A percentile compares a stretch with the other conserved stretches of the same genome.
Evolutionary conservation across 108 stramenopile genomes (phyloP).

Genomic region (Stephanodiscus minutulus): DNA sequence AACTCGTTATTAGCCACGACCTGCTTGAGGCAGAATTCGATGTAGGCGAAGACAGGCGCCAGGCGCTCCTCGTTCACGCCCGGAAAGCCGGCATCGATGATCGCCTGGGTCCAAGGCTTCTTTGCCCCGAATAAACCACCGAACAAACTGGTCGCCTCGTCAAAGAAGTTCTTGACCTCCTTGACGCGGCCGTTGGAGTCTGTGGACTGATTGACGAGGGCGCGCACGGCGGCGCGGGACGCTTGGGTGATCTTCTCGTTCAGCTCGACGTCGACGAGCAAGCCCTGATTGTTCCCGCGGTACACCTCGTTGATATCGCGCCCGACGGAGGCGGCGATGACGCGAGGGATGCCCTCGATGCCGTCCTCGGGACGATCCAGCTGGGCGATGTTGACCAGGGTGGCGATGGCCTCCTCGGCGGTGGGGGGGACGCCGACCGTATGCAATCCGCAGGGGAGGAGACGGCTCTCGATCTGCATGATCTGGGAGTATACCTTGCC

Average conservation of each 20-base stretch:
- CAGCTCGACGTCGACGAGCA: constrained; percentile 86
- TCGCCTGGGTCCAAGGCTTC: constrained; percentile 90
- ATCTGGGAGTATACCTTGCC: constrained; percentile 91
- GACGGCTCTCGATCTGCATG: constrained; percentile 96
- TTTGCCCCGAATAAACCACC: constrained; percentile 69
- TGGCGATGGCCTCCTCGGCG: constrained; percentile 94
- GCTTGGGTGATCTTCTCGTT: constrained; percentile 84
- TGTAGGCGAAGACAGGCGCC: constrained; percentile 83
- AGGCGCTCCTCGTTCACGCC: constrained; percentile 80
- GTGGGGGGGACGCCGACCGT: constrained; percentile 96
- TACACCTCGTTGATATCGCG: constrained; percentile 96
- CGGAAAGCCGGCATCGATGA: constrained; percentile 89
- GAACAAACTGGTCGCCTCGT: constrained; percentile 78
- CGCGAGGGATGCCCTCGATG: constrained; percentile 92
- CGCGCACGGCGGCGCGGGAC: constrained; percentile 88
- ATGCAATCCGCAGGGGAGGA: constrained; percentile 96
- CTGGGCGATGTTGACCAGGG: constrained; percentile 95
- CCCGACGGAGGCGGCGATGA: constrained; percentile 89
- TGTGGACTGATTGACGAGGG: constrained; percentile 88
- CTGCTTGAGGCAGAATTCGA: constrained; percentile 97
- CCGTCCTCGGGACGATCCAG: constrained; percentile 92
- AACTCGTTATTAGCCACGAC: constrained; percentile 97
- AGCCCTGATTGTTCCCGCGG: constrained; percentile 89
- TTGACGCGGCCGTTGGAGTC: constrained; percentile 92
- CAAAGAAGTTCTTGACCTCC: constrained; percentile 90